A percentile compares a stretch with the other conserved stretches of the same genome.
These are phyloP conservation scores for Eucalyptus regnans DNA, from an alignment of 345 rosid genomes.

Conservation along the genomic window DNA sequence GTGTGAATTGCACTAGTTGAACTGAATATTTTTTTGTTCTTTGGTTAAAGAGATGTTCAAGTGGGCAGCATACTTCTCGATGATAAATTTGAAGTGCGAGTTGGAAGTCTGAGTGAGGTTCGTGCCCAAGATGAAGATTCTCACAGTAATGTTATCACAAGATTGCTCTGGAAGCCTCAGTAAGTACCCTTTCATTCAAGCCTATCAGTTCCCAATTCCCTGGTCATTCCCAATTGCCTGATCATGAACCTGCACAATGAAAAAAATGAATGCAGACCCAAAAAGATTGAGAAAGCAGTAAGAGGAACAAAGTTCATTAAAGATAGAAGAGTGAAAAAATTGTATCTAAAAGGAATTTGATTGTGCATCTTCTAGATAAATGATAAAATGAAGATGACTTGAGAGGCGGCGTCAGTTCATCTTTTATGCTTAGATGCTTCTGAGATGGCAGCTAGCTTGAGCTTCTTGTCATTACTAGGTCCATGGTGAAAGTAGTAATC, in stretches of 20 bases:
- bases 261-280: background rate
- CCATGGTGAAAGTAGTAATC: background rate
- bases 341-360: background rate
- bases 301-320: background rate
- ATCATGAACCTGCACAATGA: background rate
- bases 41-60: slow-evolving; percentile 65
- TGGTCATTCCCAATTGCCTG: background rate
- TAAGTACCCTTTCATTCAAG: slow-evolving; percentile 26
- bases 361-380: background rate
- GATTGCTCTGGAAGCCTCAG: slow-evolving; percentile 60
- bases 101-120: slow-evolving; percentile 78
- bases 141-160: slow-evolving; percentile 48
- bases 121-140: slow-evolving; percentile 54
- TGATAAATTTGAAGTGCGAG: slow-evolving; percentile 90
- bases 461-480: background rate
- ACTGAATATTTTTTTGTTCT: background rate
- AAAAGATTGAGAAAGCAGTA: background rate
- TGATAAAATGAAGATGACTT: background rate
- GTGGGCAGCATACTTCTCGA: slow-evolving; percentile 94
- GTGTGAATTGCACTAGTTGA: background rate
- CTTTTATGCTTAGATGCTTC: background rate
- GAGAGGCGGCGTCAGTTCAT: background rate
- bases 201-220: background rate
- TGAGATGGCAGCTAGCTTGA: background rate
- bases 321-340: background rate